Evolutionary conservation across 177 flowering plant species (phyloP).

Genomic region (Vitis hybrid): DNA sequence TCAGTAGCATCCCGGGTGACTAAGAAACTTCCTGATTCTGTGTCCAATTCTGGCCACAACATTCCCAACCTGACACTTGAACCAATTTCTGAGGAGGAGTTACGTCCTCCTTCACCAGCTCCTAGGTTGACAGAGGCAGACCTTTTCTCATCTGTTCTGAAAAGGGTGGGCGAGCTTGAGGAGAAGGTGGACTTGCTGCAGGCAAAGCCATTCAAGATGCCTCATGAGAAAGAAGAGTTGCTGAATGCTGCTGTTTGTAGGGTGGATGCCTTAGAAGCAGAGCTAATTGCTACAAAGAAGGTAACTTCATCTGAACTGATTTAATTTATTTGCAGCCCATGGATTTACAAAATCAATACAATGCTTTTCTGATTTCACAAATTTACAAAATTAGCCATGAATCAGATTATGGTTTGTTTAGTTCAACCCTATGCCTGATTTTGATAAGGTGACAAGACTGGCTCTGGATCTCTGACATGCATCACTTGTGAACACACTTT

Average conservation of each 20-base stretch:
- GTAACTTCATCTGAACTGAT: constrained; percentile 11
- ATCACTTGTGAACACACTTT: no score
- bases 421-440: no score
- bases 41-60: constrained; percentile 12
- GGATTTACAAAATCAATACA: not conserved
- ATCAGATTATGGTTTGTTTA: not conserved
- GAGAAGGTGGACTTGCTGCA: constrained; percentile 31
- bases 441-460: no score
- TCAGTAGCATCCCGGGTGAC: constrained; percentile 26
- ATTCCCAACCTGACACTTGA: constrained; percentile 22
- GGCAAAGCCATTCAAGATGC: constrained; percentile 39
- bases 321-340: not conserved
- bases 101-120: constrained; percentile 27
- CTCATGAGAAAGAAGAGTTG: constrained; percentile 42
- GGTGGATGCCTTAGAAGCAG: constrained; percentile 57
- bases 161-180: constrained; percentile 36
- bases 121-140: constrained; percentile 21
- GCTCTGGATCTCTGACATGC: no score
- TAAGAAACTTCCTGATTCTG: constrained; percentile 29
- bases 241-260: constrained; percentile 55
- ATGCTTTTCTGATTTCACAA: not conserved
- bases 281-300: constrained; percentile 49
- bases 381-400: not conserved
- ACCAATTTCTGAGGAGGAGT: constrained; percentile 37
- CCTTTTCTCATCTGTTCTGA: constrained; percentile 23